These are phyloP conservation scores for Cyclocybe aegerita DNA, from an alignment of 768 basidiomycete species.

Conservation along the genomic window DNA sequence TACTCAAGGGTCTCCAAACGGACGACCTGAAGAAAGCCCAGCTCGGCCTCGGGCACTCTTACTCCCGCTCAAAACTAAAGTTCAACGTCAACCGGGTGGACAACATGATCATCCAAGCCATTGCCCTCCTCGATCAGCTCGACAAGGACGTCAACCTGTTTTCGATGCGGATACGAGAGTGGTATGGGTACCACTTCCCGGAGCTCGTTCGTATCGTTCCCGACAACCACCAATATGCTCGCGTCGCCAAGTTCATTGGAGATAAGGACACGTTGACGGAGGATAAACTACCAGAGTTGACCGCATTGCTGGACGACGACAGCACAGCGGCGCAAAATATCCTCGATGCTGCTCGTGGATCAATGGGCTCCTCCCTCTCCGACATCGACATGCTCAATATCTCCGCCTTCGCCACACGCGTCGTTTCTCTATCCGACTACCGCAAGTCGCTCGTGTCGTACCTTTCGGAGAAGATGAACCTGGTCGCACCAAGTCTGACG, in stretches of 20 bases:
- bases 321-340: conserved; percentile 87
- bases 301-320: conserved; percentile 82
- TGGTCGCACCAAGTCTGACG: conserved; percentile 91
- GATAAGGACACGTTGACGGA: conserved; percentile 82
- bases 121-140: conserved; percentile 95
- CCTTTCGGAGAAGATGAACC: conserved; percentile 95
- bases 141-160: conserved; percentile 99
- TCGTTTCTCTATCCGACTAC: conserved; percentile 91
- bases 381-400: conserved; percentile 98
- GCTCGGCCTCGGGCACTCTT: conserved; percentile 95
- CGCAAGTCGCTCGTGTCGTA: conserved; percentile 87
- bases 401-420: conserved; percentile 83
- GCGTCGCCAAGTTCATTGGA: conserved; percentile 80
- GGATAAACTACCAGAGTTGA: conserved; percentile 76
- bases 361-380: conserved; percentile 90
- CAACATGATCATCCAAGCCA: conserved; percentile 99
- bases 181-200: conserved; percentile 99
- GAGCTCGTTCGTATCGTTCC: conserved; percentile 92
- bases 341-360: conserved; percentile 90
- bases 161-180: conserved; percentile 96
- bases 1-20: conserved; percentile 84
- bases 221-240: conserved; percentile 94
- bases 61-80: conserved; percentile 96
- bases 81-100: conserved; percentile 96
- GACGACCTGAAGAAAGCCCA: conserved; percentile 92